Evolutionary conservation across 1,139 yeast genomes (phyloP), one percentile per base, ranked within the genome.

Genomic region (Kluyveromyces marxianus): DNA sequence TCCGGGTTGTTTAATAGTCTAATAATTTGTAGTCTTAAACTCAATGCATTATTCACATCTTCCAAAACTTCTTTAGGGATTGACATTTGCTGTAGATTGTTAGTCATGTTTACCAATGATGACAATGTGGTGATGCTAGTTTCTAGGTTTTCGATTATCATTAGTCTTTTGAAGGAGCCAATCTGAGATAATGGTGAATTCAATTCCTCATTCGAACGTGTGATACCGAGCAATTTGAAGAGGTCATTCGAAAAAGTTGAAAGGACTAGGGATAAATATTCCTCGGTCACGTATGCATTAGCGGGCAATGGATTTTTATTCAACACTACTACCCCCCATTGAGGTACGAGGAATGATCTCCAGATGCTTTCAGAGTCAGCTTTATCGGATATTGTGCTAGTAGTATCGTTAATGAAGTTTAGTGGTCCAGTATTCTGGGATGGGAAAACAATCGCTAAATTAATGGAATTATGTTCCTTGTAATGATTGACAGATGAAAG

Each of bases 261-360:
- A 62, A 89, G 67, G 0, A 78, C 66, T 1, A 83, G 82, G 24
- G 69, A 56, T 47, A 90, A 68, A 41, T 79, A 83, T 0, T 63
- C 63, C 31, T 68, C 66, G 1, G 71, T 56, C 30, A 83, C 57
- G 5, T 55, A 50, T 0, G 67, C 47, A 44, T 66, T 62, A 27
- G 55, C 50, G 27, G 63, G 55, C 7, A 66, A 46, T 42, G 69
- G 58, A 4, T 68, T 62, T 37, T 74, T 69, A 56, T 81, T 78
- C 47, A 76, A 64, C 26, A 82, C 71, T 3, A 83, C 73, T 3
- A 84, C 83, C 25, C 97, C 97, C 95, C 96, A 90, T 66, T 87
- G 96, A 5, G 97, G 95, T 31, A 90, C 77, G 45, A 86, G 65
- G 59, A 85, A 90, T 38, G 92, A 79, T 57, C 83, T 78, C 45